Percentiles rank a stretch among this genome's conserved stretches.
Conservation (phyloP, 345 rosid species). For the Eucalyptus lansdowneana region DNA sequence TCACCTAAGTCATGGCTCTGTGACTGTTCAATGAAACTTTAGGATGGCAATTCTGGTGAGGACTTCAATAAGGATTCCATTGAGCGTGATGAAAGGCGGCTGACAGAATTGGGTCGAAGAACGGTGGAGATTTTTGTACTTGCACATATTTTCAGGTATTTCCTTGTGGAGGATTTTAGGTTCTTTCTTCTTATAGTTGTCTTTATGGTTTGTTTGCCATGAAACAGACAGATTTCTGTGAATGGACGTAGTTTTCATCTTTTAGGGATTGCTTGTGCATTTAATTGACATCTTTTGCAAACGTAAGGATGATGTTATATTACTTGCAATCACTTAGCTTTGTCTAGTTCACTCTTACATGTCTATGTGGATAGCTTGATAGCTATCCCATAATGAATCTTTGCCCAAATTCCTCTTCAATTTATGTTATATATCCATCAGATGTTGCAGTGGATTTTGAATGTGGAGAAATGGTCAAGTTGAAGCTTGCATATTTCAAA, state of each 20-base stretch:
- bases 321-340: not conserved
- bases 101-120: constrained; percentile 85
- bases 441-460: not conserved
- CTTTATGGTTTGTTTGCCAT: not conserved
- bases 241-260: not conserved
- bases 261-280: not conserved
- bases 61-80: constrained; percentile 67
- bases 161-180: not conserved
- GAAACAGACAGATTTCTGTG: not conserved
- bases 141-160: constrained; percentile 79
- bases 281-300: not conserved
- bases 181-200: not conserved
- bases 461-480: not conserved
- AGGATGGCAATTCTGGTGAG: constrained; percentile 78
- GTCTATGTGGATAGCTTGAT: not conserved
- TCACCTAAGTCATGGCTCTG: not conserved
- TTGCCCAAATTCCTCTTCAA: not conserved
- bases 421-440: not conserved
- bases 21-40: not conserved
- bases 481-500: not conserved
- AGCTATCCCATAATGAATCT: not conserved
- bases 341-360: not conserved
- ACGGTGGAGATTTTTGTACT: constrained; percentile 89
- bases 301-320: not conserved
- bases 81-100: constrained; percentile 83